These are phyloP conservation scores for Lathyrus sativus DNA, from an alignment of 306 rosid species.

Conservation along the genomic window DNA sequence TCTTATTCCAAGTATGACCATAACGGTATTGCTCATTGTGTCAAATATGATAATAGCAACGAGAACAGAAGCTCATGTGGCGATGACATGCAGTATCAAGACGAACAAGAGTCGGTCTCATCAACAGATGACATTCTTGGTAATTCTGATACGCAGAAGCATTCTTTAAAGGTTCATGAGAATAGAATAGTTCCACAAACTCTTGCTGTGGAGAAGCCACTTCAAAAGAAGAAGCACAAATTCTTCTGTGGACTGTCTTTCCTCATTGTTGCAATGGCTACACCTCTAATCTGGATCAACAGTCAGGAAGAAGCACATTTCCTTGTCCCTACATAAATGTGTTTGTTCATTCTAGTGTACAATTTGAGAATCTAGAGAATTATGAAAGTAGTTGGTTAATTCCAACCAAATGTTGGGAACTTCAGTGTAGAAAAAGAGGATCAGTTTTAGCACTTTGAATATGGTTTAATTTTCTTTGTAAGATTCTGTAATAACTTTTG, in stretches of 20 bases:
- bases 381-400: conserved; percentile 8
- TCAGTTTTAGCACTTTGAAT: not conserved
- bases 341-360: conserved; percentile 20
- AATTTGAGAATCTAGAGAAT: conserved; percentile 28
- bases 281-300: conserved; percentile 59
- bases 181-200: conserved; percentile 29
- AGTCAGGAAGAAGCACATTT: conserved; percentile 56
- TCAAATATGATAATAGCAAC: conserved; percentile 34
- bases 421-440: conserved; percentile 26
- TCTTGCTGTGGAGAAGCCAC: conserved; percentile 30
- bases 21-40: conserved; percentile 35
- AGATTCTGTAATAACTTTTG: conserved; percentile 28
- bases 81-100: conserved; percentile 51
- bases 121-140: conserved; percentile 55
- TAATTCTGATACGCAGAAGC: conserved; percentile 41
- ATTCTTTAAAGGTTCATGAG: conserved; percentile 44
- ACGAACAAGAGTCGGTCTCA: conserved; percentile 66
- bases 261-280: conserved; percentile 49
- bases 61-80: conserved; percentile 48
- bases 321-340: conserved; percentile 74
- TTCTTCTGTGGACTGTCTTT: conserved; percentile 63
- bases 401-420: conserved; percentile 39
- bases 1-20: conserved; percentile 47
- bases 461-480: conserved; percentile 13
- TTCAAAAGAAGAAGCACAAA: conserved; percentile 44